Conservation (phyloP, 441 rosid species). For the Francoa sonchifolia region DNA sequence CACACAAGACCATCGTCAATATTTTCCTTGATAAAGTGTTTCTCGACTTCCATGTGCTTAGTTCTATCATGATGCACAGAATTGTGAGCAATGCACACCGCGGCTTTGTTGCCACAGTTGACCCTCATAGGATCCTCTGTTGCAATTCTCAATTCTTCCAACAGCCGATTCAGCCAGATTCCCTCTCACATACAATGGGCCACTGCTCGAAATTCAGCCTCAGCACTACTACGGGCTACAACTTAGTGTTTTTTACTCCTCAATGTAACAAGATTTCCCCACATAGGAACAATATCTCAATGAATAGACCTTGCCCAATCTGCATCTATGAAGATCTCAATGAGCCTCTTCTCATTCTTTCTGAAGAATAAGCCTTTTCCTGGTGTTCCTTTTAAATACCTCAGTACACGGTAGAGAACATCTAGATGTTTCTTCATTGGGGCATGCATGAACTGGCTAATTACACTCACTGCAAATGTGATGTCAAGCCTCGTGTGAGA, state of each 20-base stretch:
- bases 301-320: not conserved
- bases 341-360: not conserved
- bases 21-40: not conserved
- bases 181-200: not conserved
- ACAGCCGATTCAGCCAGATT: not conserved
- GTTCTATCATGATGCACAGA: not conserved
- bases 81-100: not conserved
- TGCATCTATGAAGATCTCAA: not conserved
- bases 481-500: not conserved
- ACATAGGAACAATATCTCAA: not conserved
- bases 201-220: not conserved
- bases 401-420: not conserved
- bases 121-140: not conserved
- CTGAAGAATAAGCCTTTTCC: not conserved
- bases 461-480: not conserved
- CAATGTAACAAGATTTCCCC: constrained; percentile 1
- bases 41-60: not conserved
- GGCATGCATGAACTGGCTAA: not conserved
- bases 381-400: not conserved
- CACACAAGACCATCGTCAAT: not conserved
- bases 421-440: not conserved
- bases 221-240: not conserved
- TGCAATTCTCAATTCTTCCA: not conserved
- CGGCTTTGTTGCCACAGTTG: not conserved
- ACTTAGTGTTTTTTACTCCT: not conserved